These are phyloP conservation scores for Grigorovia jiainica DNA, from an alignment of 805 yeast genomes.

Conservation along the genomic window DNA sequence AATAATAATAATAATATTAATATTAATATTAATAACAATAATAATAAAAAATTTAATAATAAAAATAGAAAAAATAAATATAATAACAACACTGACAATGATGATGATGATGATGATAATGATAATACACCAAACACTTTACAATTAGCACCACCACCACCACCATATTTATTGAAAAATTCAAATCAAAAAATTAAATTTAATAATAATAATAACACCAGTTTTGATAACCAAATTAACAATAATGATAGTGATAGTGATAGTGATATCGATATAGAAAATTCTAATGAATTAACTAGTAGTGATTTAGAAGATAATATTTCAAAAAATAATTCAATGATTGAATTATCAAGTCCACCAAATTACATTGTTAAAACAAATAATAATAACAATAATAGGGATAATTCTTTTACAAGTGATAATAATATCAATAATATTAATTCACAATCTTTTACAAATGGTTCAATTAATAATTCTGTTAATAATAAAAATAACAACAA, in stretches of 20 bases:
- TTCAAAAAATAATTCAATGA: not conserved
- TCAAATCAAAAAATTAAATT: not conserved
- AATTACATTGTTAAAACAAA: not conserved
- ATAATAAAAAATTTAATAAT: not conserved
- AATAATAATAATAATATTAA: not conserved
- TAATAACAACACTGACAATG: not conserved
- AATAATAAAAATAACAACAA: not conserved
- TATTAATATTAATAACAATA: not conserved
- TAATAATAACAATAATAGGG: not conserved
- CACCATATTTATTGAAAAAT: not conserved
- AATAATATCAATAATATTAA: not conserved
- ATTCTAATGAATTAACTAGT: not conserved
- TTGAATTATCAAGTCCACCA: constrained; percentile 1
- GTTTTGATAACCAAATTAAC: not conserved
- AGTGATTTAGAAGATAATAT: not conserved
- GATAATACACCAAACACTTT: not conserved
- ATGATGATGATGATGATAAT: not conserved
- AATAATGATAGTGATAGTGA: not conserved
- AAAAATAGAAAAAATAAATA: not conserved
- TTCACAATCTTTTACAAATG: too few species aligned
- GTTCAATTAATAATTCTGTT: not conserved
- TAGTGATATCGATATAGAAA: constrained; percentile 1
- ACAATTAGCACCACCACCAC: not conserved
- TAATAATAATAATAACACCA: too few species aligned
- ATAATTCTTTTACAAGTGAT: not conserved